A percentile compares a stretch with the other conserved stretches of the same genome.
These are phyloP conservation scores for Lotus japonicus DNA, from an alignment of 306 rosid genomes.

Conservation along the genomic window DNA sequence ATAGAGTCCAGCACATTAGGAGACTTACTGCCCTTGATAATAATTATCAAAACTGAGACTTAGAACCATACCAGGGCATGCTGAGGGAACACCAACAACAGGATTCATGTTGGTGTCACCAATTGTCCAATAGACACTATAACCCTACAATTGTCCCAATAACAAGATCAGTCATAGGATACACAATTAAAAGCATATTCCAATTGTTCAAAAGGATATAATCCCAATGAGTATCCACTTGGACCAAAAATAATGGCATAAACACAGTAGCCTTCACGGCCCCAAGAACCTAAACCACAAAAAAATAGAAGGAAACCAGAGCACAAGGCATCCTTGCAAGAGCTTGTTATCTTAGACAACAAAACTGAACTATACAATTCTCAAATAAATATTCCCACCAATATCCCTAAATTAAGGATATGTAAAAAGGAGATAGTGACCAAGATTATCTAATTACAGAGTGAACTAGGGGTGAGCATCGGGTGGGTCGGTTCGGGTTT, in stretches of 20 bases:
- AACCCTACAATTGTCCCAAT: constrained; percentile 89
- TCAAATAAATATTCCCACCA: constrained; percentile 22
- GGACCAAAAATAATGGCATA: constrained; percentile 26
- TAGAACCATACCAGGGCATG: constrained; percentile 88
- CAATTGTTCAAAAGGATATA: constrained; percentile 48
- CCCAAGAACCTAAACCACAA: constrained; percentile 33
- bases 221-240: constrained; percentile 45
- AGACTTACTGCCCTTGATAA: constrained; percentile 46
- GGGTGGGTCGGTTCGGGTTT: too few relatives aligned
- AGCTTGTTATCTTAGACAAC: constrained; percentile 9
- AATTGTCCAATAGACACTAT: constrained; percentile 72
- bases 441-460: neutral
- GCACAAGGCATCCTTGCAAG: constrained; percentile 18
- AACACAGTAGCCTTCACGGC: constrained; percentile 19
- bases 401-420: constrained; percentile 18
- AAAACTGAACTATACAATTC: constrained; percentile 23
- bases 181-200: constrained; percentile 44
- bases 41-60: constrained; percentile 55
- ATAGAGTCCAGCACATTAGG: constrained; percentile 16
- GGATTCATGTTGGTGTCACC: constrained; percentile 79
- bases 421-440: neutral
- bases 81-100: constrained; percentile 89
- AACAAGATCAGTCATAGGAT: constrained; percentile 64
- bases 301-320: neutral
- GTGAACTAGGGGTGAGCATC: neutral